Evolutionary conservation across 352 stramenopile species (phyloP).

Genomic region (Pythium phragmiticola): DNA sequence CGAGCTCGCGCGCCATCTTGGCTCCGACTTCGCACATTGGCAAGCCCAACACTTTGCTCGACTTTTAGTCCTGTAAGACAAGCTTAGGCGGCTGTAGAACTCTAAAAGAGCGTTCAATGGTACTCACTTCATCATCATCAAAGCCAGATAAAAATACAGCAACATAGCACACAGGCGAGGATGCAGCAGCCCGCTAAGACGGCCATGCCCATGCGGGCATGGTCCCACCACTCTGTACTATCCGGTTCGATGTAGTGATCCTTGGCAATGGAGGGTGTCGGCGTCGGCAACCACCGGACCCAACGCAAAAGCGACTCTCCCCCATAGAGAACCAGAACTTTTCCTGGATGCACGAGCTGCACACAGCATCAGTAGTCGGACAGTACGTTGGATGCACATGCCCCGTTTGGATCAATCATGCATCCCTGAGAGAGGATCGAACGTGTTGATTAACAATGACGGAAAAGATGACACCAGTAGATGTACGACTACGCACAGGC

Average conservation of each 20-base stretch:
- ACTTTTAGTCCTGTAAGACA: too few relatives aligned
- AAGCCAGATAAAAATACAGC: too few relatives aligned
- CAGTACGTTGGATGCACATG: constrained; percentile 12
- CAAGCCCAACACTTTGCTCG: too few relatives aligned
- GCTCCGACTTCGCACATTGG: too few relatives aligned
- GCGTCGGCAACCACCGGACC: constrained; percentile 4
- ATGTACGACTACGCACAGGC: too few relatives aligned
- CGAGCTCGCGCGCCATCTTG: too few relatives aligned
- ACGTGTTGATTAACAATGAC: too few relatives aligned
- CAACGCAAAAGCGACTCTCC: constrained; percentile 22
- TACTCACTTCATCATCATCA: too few relatives aligned
- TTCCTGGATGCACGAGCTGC: background rate
- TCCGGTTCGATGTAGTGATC: background rate
- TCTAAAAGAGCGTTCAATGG: too few relatives aligned
- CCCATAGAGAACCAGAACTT: constrained; percentile 1
- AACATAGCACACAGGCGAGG: background rate
- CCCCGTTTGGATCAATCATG: background rate
- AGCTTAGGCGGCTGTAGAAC: too few relatives aligned
- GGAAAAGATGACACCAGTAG: too few relatives aligned
- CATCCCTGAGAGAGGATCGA: background rate
- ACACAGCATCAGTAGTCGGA: background rate
- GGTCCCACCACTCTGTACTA: background rate
- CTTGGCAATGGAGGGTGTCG: background rate
- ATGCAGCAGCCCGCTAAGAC: background rate
- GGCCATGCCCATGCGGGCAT: background rate